Evolutionary conservation across 2,329 filamentous ascomycete genomes (phyloP).

Genomic region (Hymenoscyphus linearis): DNA sequence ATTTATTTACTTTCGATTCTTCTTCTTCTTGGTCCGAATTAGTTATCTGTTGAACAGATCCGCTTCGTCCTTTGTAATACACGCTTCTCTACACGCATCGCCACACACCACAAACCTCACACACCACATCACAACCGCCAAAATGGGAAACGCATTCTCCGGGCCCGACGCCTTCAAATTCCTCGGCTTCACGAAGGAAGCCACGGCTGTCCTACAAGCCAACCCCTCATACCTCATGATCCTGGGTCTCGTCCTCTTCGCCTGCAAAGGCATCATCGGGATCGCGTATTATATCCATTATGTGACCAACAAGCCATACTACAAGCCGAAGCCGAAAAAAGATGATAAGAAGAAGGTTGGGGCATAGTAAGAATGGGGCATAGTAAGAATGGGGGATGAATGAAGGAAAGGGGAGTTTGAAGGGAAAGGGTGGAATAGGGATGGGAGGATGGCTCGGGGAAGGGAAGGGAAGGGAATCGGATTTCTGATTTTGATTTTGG

Average conservation of each 20-base stretch:
- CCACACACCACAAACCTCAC: not conserved
- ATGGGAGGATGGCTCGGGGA: not conserved
- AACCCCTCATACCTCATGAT: constrained; percentile 26
- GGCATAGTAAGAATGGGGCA: not conserved
- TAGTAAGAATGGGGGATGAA: not conserved
- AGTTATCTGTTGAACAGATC: no score
- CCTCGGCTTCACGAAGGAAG: constrained; percentile 30
- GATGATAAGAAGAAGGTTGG: constrained; percentile 1
- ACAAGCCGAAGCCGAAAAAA: constrained; percentile 29
- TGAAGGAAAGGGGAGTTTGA: not conserved
- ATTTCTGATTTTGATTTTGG: no score
- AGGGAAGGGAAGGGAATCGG: no score
- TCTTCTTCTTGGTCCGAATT: no score
- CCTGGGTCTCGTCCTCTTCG: constrained; percentile 22
- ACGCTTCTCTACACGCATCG: not conserved
- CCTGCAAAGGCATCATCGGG: constrained; percentile 10
- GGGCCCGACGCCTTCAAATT: constrained; percentile 33
- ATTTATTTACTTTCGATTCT: no score
- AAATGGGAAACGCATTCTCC: constrained; percentile 29
- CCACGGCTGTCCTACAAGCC: constrained; percentile 28
- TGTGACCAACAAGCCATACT: constrained; percentile 28
- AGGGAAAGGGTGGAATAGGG: not conserved
- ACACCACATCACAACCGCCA: constrained; percentile 4
- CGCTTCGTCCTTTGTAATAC: not conserved
- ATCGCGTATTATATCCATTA: constrained; percentile 28